Evolutionary conservation across 768 basidiomycete genomes (phyloP).

Genomic region (Exidia glandulosa): DNA sequence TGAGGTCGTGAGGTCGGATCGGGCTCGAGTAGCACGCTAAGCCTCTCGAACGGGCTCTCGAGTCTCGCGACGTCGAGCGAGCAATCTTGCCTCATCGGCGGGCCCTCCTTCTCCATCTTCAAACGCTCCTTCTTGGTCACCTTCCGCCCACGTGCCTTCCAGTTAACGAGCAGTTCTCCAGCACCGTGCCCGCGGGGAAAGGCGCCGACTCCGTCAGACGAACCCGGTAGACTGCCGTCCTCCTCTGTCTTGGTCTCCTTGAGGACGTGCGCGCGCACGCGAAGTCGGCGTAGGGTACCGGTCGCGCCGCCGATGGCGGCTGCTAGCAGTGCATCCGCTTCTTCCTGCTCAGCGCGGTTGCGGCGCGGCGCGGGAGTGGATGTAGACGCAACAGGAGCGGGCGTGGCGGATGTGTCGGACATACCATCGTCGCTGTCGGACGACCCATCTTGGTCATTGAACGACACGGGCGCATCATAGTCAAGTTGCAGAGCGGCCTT

Average conservation of each 20-base stretch:
- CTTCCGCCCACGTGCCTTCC: conserved; percentile 75
- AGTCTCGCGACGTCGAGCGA: conserved; percentile 40
- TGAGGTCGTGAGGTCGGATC: conserved; percentile 1
- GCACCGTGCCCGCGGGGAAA: conserved; percentile 63
- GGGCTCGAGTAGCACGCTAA: conserved; percentile 4
- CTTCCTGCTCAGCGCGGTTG: neutral
- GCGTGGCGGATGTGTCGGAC: conserved; percentile 73
- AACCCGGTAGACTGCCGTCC: conserved; percentile 65
- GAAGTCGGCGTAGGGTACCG: conserved; percentile 14
- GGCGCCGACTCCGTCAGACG: conserved; percentile 60
- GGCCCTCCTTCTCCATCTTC: conserved; percentile 66
- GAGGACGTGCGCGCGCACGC: conserved; percentile 4
- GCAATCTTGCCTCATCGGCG: conserved; percentile 61
- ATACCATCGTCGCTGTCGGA: conserved; percentile 59
- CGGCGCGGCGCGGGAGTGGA: neutral
- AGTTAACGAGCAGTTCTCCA: conserved; percentile 59
- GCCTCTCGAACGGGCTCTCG: conserved; percentile 4
- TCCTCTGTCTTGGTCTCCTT: conserved; percentile 45
- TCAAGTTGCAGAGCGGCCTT: conserved; percentile 38
- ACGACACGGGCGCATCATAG: conserved; percentile 11
- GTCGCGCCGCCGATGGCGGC: conserved; percentile 32
- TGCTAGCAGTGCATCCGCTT: conserved; percentile 12
- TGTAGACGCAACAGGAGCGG: too few relatives aligned
- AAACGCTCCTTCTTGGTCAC: conserved; percentile 72
- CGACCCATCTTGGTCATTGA: neutral